Evolutionary conservation across 306 rosid genomes (phyloP).

Genomic region (Malus fusca): DNA sequence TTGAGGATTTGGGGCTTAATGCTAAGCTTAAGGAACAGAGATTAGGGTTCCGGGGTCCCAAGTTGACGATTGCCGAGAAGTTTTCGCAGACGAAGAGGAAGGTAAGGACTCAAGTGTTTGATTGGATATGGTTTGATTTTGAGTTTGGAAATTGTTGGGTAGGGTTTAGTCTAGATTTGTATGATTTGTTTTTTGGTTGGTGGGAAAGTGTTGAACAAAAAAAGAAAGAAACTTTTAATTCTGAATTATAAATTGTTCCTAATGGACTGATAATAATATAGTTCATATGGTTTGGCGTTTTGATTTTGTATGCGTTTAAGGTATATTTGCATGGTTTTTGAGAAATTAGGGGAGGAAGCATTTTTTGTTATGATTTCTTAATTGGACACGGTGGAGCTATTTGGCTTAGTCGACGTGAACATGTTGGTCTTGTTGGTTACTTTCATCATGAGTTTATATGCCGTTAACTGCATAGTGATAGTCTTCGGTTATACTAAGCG

Average conservation of each 20-base stretch:
- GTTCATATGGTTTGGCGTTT: background rate
- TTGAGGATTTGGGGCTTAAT: conserved; percentile 83
- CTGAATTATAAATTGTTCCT: background rate
- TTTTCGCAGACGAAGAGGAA: conserved; percentile 51
- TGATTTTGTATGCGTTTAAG: background rate
- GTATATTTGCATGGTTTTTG: background rate
- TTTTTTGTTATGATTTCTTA: background rate
- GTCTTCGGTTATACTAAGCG: background rate
- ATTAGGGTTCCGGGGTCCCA: conserved; percentile 75
- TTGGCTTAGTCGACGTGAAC: background rate
- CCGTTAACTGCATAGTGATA: background rate
- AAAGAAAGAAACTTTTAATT: background rate
- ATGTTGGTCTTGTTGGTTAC: background rate
- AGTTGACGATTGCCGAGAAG: conserved; percentile 68
- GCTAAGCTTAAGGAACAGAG: conserved; percentile 58
- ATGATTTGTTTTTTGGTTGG: background rate
- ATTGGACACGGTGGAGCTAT: background rate
- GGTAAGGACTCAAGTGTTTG: conserved; percentile 31
- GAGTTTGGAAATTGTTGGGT: background rate
- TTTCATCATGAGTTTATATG: background rate
- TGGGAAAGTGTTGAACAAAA: background rate
- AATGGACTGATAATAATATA: background rate
- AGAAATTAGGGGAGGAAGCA: background rate
- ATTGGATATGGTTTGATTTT: background rate
- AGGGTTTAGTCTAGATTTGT: background rate